Base-by-base conservation (phyloP, 331 rosid species). In the Acacia pycnantha region DNA sequence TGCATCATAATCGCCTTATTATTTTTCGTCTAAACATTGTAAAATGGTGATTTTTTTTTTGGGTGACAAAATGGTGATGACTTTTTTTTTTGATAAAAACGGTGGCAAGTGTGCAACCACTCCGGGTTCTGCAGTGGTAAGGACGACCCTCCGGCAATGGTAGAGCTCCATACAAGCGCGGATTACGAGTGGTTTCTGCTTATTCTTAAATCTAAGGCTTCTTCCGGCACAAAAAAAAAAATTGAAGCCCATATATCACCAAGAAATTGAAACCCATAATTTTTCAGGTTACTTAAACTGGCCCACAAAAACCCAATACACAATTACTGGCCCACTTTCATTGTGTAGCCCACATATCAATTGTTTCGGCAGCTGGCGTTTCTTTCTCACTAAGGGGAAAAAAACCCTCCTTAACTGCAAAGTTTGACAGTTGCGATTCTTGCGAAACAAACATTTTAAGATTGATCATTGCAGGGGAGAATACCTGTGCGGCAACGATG, bases 401-500 rank as follows among this genome's bases (percentile, higher is more conserved):
- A 6, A 8, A 41, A 24, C 14, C 19, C 18, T 12, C 14, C 56
- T 24, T 22, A 70, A 24, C 35, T 6, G 40, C 37, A 3, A 24
- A 70, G 56, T 44, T 15, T 0, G 53, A 14, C 11, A 69, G 33
- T 2, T 12, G 27, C 53, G 4, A 2, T n/a, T 4, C 66, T 2
- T 13, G 27, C 53, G 4, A 2, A 58, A 4, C n/a, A n/a, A n/a
- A n/a, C 31, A 69, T 37, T 12, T 53, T 1, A 37, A 1, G 6
- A 21, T 9, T 12, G 43, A 69, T 62, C 73, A 40, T 40, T 21
- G 51, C 33, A 2, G 19, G n/a, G 65, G 14, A 22, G 79, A 83
- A 62, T 31, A 64, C n/a, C 64, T 58, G 75, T 58, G 70, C 41
- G 53, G 4, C 15, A 77, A 87, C 10, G 83, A 84, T 48, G 90